Evolutionary conservation across 164 flowering plant species (phyloP).

Genomic region (Platanus orientalis): DNA sequence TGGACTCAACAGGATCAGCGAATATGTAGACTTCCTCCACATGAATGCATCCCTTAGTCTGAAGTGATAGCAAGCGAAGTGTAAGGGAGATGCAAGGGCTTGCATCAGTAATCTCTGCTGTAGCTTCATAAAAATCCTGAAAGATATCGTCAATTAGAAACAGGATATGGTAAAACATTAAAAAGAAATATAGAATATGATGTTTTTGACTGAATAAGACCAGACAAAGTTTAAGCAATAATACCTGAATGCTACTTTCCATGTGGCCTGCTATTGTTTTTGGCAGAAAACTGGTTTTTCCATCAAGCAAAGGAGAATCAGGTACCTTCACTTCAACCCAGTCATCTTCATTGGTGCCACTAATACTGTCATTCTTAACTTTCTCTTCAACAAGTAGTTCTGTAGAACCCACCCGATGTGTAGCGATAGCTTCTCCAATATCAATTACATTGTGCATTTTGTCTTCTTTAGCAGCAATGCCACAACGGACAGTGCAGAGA

Average conservation of each 20-base stretch:
- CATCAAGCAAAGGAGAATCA: conserved; percentile 21
- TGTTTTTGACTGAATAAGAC: neutral
- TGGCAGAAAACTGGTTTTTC: conserved; percentile 13
- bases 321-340: conserved; percentile 79
- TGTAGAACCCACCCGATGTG: conserved; percentile 12
- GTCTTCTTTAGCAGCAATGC: conserved; percentile 46
- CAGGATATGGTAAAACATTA: neutral
- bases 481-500: conserved; percentile 84
- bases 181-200: neutral
- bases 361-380: conserved; percentile 19
- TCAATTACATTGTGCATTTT: conserved; percentile 21
- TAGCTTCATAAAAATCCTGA: conserved; percentile 85
- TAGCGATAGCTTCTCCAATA: conserved; percentile 21
- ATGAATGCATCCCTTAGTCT: conserved; percentile 43
- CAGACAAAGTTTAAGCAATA: neutral
- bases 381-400: conserved; percentile 17
- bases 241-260: conserved; percentile 31
- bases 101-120: conserved; percentile 76
- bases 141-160: conserved; percentile 10
- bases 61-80: conserved; percentile 72
- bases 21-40: conserved; percentile 76
- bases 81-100: conserved; percentile 65
- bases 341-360: conserved; percentile 51
- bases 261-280: conserved; percentile 11
- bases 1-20: conserved; percentile 61